Base-by-base conservation (phyloP, 257 asterid genomes). In the Solanum appendiculatum region DNA sequence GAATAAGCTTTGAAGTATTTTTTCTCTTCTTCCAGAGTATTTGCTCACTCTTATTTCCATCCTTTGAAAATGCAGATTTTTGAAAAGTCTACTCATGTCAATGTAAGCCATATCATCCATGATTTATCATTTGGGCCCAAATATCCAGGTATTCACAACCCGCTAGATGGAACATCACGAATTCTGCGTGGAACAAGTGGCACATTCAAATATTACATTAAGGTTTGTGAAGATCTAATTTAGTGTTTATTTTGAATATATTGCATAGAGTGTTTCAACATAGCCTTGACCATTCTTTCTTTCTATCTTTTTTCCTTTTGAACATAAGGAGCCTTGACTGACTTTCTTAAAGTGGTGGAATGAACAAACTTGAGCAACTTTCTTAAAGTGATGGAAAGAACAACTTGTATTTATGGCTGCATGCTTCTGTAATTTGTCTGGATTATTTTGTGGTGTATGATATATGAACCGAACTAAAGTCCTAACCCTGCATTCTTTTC, bases 101-200 rank as follows among this genome's bases (percentile, higher is more conserved):
- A 97, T 88, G 98, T 97, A 90, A 97, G 99, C 87, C 99, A 96
- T 89, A 81, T 94, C 86, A 96, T 97, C 92, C 98, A 97, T 42
- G 96, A 96, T 90, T 92, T 97, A 88, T 95, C 99, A 48, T 96
- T 97, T 91, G 99, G 99, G 85, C 99, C 99, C 83, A 93, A 94
- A 90, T 97, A 96, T 92, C 99, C 99, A 84, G 99, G 99, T 77
- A 93, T 96, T 86, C 99, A 95, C 89, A 97, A 97, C 89, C 99
- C 99, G 85, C 99, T 97, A 82, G 99, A 96, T 89, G 99, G 91
- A 92, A 96, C 98, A 12, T 68, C 63, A 70, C 93, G 99, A 87
- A 96, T 93, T 87, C 89, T 97, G 93, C 99, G 82, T 83, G 98
- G 90, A 86, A 84, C 97, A 40, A 96, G 99, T 88, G 99, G 99